Evolutionary conservation across 140 eudicot species (phyloP), one percentile per base, ranked within the genome.

Genomic region (Oenanthe javanica): DNA sequence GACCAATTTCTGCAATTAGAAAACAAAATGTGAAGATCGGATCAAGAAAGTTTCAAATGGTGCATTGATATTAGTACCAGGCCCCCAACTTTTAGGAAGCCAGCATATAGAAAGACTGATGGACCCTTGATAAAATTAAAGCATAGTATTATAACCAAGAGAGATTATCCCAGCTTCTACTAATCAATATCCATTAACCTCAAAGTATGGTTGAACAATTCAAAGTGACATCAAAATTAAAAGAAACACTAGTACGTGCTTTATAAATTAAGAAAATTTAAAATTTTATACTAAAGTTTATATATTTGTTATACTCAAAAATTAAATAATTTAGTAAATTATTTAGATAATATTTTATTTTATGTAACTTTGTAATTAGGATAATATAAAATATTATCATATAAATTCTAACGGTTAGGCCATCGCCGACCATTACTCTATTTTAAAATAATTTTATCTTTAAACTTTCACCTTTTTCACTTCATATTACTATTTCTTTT

Each of bases 1-100:
- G 1, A 49, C 67, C 76, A 67, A 79, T 27, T 79, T 79, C 82
- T 79, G 82, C 23, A 49, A n/a, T 49, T 38, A 67, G 45, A 47
- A 79, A 47, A 67, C 47, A 75, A 67, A 45, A 23, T 10, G 31
- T n/a, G 9, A 51, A 49, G 2, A 49, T 27, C 1, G 14, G 8
- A 45, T 13, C 19, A 75, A 25, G 45, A 49, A 49, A 75, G 40
- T 25, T 13, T 11, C 13, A 4, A 38, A 27, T 69, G 15, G 25
- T n/a, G 23, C 51, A 63, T 1, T 63, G 10, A 63, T 66, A 21
- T 9, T 31, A 27, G 40, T 27, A 66, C 36, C 36, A 4, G 6
- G 2, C 40, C 40, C 11, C 72, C 15, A 67, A 67, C 23, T 16
- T 72, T 42, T 72, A 43, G 27, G 15, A 72, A 72, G 52, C 27